Base-by-base conservation (phyloP, 805 yeast genomes). In the Cyberlindnera lachancei region DNA sequence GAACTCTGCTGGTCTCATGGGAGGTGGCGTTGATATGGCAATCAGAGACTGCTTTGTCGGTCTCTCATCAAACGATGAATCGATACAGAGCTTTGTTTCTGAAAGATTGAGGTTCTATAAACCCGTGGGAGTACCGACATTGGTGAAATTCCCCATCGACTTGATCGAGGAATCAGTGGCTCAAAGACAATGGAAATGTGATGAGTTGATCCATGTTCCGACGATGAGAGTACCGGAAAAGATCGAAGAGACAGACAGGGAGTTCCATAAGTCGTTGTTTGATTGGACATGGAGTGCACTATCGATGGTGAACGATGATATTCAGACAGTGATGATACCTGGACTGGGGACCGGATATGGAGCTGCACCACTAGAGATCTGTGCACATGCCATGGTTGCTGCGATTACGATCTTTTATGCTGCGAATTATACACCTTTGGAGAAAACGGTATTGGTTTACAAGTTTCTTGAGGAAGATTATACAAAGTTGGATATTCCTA, bases 331-430 rank as follows among this genome's bases (percentile, higher is more conserved):
- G 1, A 19, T 63, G 0, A 23, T 63, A n/a, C 56, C 67, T 0
- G 66, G 66, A 1, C 29, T 63, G 8, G 67, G 61, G 2, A 59
- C 68, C 1, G 68, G 68, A 1, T 63, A 51, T 36, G 68, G 68
- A 1, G 47, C 44, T 2, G 31, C 62, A 3, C 59, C 63, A 1
- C 22, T 36, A 4, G 47, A 50, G 3, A 14, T 60, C 4, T 63
- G 58, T 15, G 56, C 59, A 1, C 44, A 48, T 27, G 47, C 61
- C 2, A 63, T 62, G 63, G 32, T 62, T 9, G 50, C 55, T 4
- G 64, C 66, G 1, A 50, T 61, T 6, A 34, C 46, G 0, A 44
- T 61, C 1, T 59, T 47, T 33, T 30, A 31, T 17, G 23, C 33
- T 11, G 16, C 15, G 8, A 29, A 23, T 12, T 26, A 29, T 12